phyloP scores from a whole-genome alignment of 129 eudicot genomes.

The Flaveria linearis region DNA sequence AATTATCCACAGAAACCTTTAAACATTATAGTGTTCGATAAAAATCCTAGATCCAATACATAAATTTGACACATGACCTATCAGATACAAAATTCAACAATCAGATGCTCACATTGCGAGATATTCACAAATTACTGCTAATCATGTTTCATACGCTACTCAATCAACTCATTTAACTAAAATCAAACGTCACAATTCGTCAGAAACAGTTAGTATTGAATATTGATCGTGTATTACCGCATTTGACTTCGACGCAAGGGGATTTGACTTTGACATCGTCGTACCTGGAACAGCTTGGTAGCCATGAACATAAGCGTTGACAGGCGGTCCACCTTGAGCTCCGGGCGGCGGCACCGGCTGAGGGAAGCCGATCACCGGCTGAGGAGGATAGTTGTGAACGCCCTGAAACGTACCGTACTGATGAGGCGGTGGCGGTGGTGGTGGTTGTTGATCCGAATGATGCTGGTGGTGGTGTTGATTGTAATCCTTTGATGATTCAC shows the following conservation, averaged over 20 bases:
- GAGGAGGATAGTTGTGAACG: constrained; percentile 68
- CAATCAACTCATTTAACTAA: background rate
- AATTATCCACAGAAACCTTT: too few species aligned
- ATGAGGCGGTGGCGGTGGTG: constrained; percentile 42
- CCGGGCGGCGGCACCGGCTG: constrained; percentile 92
- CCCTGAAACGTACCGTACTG: constrained; percentile 91
- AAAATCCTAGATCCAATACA: too few species aligned
- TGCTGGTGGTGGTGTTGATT: constrained; percentile 31
- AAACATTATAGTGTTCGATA: too few species aligned
- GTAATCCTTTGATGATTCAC: constrained; percentile 50
- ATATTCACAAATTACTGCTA: background rate
- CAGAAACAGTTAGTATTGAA: background rate
- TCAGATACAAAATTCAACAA: background rate
- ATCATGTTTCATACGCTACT: constrained; percentile 1
- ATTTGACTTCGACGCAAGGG: constrained; percentile 8
- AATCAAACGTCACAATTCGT: background rate
- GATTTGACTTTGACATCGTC: constrained; percentile 9
- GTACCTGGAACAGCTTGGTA: constrained; percentile 84
- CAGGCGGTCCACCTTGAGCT: constrained; percentile 47
- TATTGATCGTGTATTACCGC: background rate
- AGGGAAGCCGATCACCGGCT: constrained; percentile 79
- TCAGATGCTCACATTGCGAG: constrained; percentile 19
- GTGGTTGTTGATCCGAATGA: constrained; percentile 32
- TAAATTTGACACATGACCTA: background rate
- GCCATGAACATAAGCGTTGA: constrained; percentile 62